Conservation (phyloP, 1,139 yeast genomes). For the Debaryomyces sp. region DNA sequence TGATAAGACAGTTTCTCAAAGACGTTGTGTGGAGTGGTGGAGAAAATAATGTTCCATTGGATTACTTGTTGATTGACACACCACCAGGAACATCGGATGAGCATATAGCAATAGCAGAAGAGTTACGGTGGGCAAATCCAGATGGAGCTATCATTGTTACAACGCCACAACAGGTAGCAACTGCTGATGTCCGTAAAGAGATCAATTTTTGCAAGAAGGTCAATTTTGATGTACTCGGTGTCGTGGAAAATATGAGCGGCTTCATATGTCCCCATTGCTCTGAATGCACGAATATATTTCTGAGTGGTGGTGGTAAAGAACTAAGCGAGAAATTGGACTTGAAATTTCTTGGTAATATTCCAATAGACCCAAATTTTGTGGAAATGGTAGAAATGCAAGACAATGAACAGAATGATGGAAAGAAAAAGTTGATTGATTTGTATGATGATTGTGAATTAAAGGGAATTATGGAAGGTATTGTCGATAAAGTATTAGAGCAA, state of each 20-base stretch:
- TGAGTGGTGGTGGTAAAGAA: slow-evolving; percentile 87
- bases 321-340: slow-evolving; percentile 64
- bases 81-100: slow-evolving; percentile 99
- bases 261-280: slow-evolving; percentile 73
- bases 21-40: slow-evolving; percentile 86
- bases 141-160: slow-evolving; percentile 52
- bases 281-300: slow-evolving; percentile 89
- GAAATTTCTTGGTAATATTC: slow-evolving; percentile 81
- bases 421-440: slow-evolving; percentile 33
- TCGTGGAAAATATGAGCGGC: slow-evolving; percentile 53
- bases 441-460: slow-evolving; percentile 40
- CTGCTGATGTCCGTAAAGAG: slow-evolving; percentile 54
- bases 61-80: slow-evolving; percentile 88
- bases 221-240: slow-evolving; percentile 45
- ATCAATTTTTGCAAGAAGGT: slow-evolving; percentile 51
- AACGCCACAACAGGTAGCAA: slow-evolving; percentile 58
- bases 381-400: slow-evolving; percentile 73
- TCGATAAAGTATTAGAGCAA: slow-evolving; percentile 45
- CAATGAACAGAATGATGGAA: slow-evolving; percentile 18
- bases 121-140: slow-evolving; percentile 58
- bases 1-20: slow-evolving; percentile 89
- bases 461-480: slow-evolving; percentile 55
- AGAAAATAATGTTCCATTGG: slow-evolving; percentile 48
- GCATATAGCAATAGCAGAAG: slow-evolving; percentile 96
- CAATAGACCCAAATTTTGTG: slow-evolving; percentile 91